Conservation (phyloP, 2,329 filamentous ascomycete genomes). For the Sporothrix variecibatus region DNA sequence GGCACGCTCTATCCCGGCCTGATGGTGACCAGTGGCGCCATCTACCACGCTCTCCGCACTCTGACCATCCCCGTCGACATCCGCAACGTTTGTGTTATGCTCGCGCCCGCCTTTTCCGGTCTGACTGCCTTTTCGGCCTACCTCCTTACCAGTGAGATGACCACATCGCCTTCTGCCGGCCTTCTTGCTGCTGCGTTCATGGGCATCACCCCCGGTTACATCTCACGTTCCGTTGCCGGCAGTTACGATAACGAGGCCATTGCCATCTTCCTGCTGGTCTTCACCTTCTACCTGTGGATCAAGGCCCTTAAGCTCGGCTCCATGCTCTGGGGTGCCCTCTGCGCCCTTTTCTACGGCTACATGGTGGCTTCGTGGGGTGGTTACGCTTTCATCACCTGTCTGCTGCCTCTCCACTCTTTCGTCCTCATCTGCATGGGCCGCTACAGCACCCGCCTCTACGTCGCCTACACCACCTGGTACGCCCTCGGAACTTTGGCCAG, state of each 20-base stretch:
- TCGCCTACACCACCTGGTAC: constrained; percentile 98
- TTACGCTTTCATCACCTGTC: constrained; percentile 98
- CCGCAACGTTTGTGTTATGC: constrained; percentile 95
- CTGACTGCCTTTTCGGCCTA: constrained; percentile 92
- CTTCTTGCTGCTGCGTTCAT: constrained; percentile 94
- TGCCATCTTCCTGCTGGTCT: constrained; percentile 96
- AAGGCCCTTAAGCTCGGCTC: constrained; percentile 96
- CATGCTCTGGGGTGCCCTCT: constrained; percentile 92
- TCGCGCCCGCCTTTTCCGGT: constrained; percentile 92
- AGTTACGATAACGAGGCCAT: constrained; percentile 99
- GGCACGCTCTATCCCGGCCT: constrained; percentile 97
- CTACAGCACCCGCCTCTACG: constrained; percentile 91
- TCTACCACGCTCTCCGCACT: constrained; percentile 90
- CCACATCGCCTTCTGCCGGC: constrained; percentile 88
- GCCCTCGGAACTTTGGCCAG: constrained; percentile 91
- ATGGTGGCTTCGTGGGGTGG: constrained; percentile 99
- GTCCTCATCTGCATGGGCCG: constrained; percentile 95
- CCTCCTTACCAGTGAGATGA: constrained; percentile 96
- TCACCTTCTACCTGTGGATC: constrained; percentile 99
- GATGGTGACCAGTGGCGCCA: constrained; percentile 97
- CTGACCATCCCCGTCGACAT: constrained; percentile 94
- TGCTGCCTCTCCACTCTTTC: constrained; percentile 91
- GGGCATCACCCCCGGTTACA: constrained; percentile 97
- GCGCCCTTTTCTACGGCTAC: constrained; percentile 97
- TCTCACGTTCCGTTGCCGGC: constrained; percentile 94